Base-by-base conservation (phyloP, 345 rosid species). In the Leavenworthia alabamica region DNA sequence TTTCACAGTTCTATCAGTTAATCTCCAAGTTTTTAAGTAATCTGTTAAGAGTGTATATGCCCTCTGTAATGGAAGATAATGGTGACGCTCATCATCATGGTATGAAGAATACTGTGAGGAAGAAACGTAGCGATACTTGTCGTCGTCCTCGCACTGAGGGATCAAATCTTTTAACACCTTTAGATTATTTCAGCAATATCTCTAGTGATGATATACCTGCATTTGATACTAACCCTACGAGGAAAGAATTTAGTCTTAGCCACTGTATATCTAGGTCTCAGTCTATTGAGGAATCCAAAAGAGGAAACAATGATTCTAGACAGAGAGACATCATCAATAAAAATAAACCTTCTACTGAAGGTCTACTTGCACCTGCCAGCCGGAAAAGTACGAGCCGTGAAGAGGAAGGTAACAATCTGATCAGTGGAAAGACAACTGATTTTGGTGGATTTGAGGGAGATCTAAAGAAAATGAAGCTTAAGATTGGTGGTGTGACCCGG, bases 361-460 rank as follows among this genome's bases (percentile, higher is more conserved):
- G 93, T 71, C 74, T 65, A n/a, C 93, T 86, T 65, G 82, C 95
- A 57, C 93, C 98, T 62, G 83, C 78, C 5, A 82, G 78, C 66
- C 73, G 86, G 87, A 86, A 79, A 72, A 69, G 63, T 40, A 49
- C 70, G 2, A 69, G 71, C 73, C 78, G 66, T 20, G 47, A 68
- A 31, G 73, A 66, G 17, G 74, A 72, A 70, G 66, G 24, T 55
- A 33, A 35, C 15, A 61, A 52, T 37, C 4, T 33, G 28, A 61
- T 57, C 63, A 29, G 58, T 58, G 86, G 77, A 58, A 93, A 81
- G 47, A 74, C 46, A 53, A 70, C 62, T 36, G 72, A 64, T 70
- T 60, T 74, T 27, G 78, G 65, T 69, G 82, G 69, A 17, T 53
- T 67, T 2, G 81, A 80, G 28, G 81, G 67, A 71, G 82, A 81